Evolutionary conservation across 805 yeast genomes (phyloP), one percentile per base, ranked within the genome.

Genomic region (Wickerhamomyces chambardii): DNA sequence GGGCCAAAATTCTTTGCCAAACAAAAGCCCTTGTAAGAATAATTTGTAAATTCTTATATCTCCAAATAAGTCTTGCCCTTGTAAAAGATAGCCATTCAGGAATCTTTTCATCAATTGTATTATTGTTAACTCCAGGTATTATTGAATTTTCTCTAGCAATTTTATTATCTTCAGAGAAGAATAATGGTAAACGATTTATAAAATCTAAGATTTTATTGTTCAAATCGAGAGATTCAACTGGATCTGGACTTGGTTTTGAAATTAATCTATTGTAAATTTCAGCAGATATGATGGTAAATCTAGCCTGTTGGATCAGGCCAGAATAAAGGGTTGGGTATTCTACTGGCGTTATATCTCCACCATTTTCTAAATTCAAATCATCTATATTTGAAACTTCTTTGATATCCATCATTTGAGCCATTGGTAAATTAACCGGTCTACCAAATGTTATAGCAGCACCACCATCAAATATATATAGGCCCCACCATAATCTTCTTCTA

Each of bases 401-500:
- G 18, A 72, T 68, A 45, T 72, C 76, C 45, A 72, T 61, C 40
- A 63, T 64, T 31, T 63, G 64, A 14, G 56, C 53, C 9, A 57
- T 55, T 1, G 80, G 79, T 31, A 73, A 55, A 42, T 66, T 67
- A 5, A 73, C 64, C 1, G 86, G 85, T 44, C 86, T 57, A 12
- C 84, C 84, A 53, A 75, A 73, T 1, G 81, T 71, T 17, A 78
- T 62, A 1, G 81, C 71, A 15, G 81, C 72, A 35, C 80, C 78
- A 15, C 76, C 70, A 51, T 77, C 84, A 45, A 75, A 75, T 34
- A 72, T 67, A 43, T 72, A 75, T 9, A 80, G 44, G 2, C 80
- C 78, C 81, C 84, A 78, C 83, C 84, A 79, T 24, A 76, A 51
- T 36, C 84, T 56, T 46, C 82, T 61, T 43, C 83, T 64, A 51